Conservation (phyloP, 2,329 filamentous ascomycete species). For the Sclerotinia borealis region DNA sequence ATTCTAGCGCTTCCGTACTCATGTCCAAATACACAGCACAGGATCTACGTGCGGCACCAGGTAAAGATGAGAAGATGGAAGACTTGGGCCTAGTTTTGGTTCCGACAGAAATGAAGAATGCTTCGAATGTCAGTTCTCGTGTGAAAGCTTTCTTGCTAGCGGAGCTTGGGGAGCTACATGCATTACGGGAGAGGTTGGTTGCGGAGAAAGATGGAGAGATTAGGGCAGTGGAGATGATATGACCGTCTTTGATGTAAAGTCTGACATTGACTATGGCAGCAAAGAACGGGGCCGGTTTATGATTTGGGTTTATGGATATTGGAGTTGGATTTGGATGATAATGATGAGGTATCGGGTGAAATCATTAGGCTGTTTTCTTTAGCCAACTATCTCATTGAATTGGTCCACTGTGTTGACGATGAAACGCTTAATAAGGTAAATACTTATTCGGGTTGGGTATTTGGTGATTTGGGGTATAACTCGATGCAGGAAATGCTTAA, state of each 20-base stretch:
- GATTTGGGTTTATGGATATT: background rate
- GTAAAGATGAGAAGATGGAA: background rate
- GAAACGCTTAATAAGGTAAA: no score
- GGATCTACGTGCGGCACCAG: background rate
- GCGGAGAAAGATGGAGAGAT: background rate
- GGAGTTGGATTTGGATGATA: background rate
- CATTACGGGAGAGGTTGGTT: background rate
- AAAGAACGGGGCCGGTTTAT: background rate
- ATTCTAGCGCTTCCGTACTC: background rate
- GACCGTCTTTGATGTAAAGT: background rate
- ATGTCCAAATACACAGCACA: background rate
- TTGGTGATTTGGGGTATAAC: background rate
- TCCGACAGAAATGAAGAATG: background rate
- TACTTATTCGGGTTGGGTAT: background rate
- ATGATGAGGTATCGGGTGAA: background rate
- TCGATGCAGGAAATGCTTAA: no score
- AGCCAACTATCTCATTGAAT: background rate
- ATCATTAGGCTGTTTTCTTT: background rate
- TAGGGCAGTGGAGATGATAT: background rate
- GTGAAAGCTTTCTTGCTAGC: background rate
- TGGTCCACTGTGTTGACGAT: no score
- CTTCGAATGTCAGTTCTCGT: background rate
- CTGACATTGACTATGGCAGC: background rate
- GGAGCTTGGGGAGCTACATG: background rate
- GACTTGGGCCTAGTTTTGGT: no score